These are phyloP conservation scores for Aegle marmelos DNA, from an alignment of 345 rosid species.

Conservation along the genomic window DNA sequence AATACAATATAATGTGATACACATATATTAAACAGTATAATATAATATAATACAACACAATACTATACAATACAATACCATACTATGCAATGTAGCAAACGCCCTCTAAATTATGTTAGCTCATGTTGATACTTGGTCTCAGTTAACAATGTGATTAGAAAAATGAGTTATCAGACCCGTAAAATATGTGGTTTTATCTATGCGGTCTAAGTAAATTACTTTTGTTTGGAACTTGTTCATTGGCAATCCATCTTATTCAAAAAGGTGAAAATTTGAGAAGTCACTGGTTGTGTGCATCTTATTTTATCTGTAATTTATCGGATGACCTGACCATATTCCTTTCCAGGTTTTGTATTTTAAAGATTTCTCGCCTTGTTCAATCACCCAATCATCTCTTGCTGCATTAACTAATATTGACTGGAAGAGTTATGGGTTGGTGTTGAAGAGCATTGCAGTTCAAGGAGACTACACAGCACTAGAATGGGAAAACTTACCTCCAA, in stretches of 20 bases:
- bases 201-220: background rate
- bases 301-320: background rate
- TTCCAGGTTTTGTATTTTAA: constrained; percentile 72
- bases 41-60: no score
- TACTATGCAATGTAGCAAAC: no score
- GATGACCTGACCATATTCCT: constrained; percentile 10
- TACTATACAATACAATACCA: no score
- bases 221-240: background rate
- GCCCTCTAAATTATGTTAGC: background rate
- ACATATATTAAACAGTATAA: no score
- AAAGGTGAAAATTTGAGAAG: background rate
- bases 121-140: background rate
- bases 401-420: constrained; percentile 71
- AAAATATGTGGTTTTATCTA: background rate
- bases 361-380: constrained; percentile 58
- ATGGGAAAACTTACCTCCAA: constrained; percentile 70
- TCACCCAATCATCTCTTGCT: constrained; percentile 43
- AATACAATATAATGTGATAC: no score
- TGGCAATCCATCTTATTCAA: background rate
- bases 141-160: background rate
- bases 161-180: background rate
- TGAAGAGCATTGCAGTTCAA: constrained; percentile 43
- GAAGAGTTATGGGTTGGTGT: constrained; percentile 77
- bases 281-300: background rate
- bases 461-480: constrained; percentile 43